Percentiles rank a stretch among this genome's conserved stretches.
phyloP scores from a whole-genome alignment of 2,329 filamentous ascomycete genomes.

The Cordyceps tenuipes region DNA sequence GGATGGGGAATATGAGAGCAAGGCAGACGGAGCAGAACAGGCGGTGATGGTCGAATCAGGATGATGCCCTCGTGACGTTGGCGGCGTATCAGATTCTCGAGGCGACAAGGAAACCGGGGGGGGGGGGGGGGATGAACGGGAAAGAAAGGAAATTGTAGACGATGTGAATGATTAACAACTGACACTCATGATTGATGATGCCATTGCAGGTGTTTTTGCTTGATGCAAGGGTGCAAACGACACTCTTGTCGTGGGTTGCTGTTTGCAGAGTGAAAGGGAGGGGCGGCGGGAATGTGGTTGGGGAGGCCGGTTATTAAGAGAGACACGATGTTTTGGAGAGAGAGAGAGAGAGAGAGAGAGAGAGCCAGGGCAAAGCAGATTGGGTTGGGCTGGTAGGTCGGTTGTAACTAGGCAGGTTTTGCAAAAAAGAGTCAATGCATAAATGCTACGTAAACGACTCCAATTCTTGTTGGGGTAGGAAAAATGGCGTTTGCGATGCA shows the following conservation, averaged over 20 bases:
- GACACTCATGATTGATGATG: background rate
- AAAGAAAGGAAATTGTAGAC: background rate
- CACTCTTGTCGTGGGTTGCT: background rate
- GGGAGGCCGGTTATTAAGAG: background rate
- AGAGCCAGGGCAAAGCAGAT: background rate
- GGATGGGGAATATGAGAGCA: background rate
- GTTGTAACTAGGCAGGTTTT: background rate
- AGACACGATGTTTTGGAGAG: no score
- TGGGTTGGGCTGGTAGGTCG: no score
- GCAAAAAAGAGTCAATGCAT: background rate
- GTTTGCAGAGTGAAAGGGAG: background rate
- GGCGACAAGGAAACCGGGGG: background rate
- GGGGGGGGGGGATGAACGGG: background rate
- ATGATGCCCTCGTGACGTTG: slow-evolving; percentile 6
- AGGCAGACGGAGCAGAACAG: background rate
- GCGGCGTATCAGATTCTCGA: background rate
- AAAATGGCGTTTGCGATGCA: background rate
- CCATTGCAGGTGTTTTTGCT: slow-evolving; percentile 2
- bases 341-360: background rate
- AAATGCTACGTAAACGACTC: slow-evolving; percentile 3
- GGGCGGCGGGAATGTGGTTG: background rate
- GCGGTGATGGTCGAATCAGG: background rate
- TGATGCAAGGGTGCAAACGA: background rate
- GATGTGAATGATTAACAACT: background rate
- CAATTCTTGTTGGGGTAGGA: slow-evolving; percentile 1